Percentiles rank a stretch among this genome's conserved stretches.
phyloP scores from a whole-genome alignment of 192 early-diverging fungal genomes.

The Backusella westeae region DNA sequence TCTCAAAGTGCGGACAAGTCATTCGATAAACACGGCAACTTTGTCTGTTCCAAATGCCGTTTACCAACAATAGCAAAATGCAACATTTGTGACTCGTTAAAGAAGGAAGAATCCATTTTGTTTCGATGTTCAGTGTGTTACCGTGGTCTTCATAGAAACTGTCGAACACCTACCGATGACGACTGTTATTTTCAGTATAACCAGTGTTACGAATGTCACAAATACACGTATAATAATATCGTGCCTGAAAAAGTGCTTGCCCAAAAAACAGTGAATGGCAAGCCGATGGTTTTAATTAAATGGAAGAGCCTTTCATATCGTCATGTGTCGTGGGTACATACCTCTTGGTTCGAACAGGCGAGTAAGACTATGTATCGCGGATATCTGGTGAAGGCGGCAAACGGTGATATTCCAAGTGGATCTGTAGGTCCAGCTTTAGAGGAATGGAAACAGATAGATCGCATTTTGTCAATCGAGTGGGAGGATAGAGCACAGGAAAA shows the following conservation, averaged over 20 bases:
- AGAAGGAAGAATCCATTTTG: neutral
- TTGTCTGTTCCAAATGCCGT: conserved; percentile 8
- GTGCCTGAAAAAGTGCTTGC: neutral
- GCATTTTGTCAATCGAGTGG: conserved; percentile 40
- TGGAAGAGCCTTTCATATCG: conserved; percentile 47
- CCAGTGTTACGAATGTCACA: neutral
- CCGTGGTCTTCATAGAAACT: neutral
- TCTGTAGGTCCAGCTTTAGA: conserved; percentile 24
- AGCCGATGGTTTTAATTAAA: conserved; percentile 39
- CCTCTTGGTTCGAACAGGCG: conserved; percentile 40
- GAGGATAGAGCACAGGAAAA: conserved; percentile 30
- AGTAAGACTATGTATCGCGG: conserved; percentile 21
- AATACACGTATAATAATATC: neutral
- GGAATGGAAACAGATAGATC: conserved; percentile 42
- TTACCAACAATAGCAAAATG: neutral
- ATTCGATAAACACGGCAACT: conserved; percentile 8
- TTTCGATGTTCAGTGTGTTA: neutral
- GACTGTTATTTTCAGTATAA: conserved; percentile 18
- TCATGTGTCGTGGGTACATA: conserved; percentile 49
- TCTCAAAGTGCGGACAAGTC: neutral
- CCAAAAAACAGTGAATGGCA: neutral
- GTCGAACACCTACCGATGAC: neutral
- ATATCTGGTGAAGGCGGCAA: conserved; percentile 29
- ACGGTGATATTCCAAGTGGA: conserved; percentile 10
- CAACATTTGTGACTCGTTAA: neutral